These are phyloP conservation scores for Kickxella alabastrina DNA, from an alignment of 192 early-diverging fungal species.

Conservation along the genomic window DNA sequence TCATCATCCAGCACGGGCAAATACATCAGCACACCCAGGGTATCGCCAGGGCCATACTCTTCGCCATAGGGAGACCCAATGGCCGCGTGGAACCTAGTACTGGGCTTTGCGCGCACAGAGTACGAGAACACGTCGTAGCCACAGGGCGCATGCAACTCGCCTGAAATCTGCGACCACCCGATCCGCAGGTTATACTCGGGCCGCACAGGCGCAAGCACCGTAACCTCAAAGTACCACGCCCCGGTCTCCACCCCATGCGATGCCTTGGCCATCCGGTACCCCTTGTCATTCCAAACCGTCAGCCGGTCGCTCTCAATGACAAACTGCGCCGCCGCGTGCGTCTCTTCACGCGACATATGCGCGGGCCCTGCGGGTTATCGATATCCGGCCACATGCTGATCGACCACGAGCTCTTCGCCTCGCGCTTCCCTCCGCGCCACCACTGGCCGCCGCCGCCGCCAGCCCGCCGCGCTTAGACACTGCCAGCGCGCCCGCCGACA, in stretches of 20 bases:
- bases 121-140: conserved; percentile 73
- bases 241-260: conserved; percentile 70
- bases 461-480: conserved; percentile 18
- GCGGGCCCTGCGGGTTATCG: conserved; percentile 58
- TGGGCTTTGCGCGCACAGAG: conserved; percentile 62
- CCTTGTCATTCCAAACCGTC: conserved; percentile 65
- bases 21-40: conserved; percentile 50
- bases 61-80: conserved; percentile 47
- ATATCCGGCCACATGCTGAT: conserved; percentile 66
- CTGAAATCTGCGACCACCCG: conserved; percentile 75
- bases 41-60: conserved; percentile 40
- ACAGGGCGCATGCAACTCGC: conserved; percentile 71
- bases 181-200: conserved; percentile 61
- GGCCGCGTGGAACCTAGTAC: conserved; percentile 64
- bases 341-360: conserved; percentile 55
- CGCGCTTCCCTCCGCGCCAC: conserved; percentile 23
- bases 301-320: conserved; percentile 55
- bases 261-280: conserved; percentile 73
- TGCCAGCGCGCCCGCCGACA: conserved; percentile 1
- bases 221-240: conserved; percentile 72
- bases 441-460: no score
- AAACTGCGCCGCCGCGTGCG: conserved; percentile 67
- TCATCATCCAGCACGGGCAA: conserved; percentile 44
- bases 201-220: conserved; percentile 46
- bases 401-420: conserved; percentile 32